Conservation (phyloP, 441 rosid species). For the Melastoma candidum region DNA sequence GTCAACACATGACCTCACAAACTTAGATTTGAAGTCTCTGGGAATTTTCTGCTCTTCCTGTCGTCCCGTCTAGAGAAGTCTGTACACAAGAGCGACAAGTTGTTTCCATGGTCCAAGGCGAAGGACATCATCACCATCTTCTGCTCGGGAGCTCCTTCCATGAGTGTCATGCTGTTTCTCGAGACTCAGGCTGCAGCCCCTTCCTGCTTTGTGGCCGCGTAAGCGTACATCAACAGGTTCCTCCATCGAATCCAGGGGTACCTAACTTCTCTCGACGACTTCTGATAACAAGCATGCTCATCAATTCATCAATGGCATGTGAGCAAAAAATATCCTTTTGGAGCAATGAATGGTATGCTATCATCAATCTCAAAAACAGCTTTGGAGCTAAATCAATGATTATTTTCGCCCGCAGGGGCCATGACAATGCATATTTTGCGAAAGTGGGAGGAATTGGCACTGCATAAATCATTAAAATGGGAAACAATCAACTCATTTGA, state of each 20-base stretch:
- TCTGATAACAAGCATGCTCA: slow-evolving; percentile 52
- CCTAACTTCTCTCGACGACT: slow-evolving; percentile 59
- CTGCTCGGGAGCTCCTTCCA: slow-evolving; percentile 38
- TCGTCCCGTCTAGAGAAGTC: slow-evolving; percentile 41
- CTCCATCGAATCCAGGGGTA: slow-evolving; percentile 16
- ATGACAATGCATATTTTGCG: slow-evolving; percentile 60
- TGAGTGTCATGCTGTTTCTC: slow-evolving; percentile 36
- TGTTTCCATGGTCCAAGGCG: slow-evolving; percentile 9
- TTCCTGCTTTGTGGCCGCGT: slow-evolving; percentile 52
- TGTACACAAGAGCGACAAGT: slow-evolving; percentile 29
- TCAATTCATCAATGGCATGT: slow-evolving; percentile 58
- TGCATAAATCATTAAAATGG: slow-evolving; percentile 67
- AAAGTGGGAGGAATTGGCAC: slow-evolving; percentile 77
- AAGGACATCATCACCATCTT: slow-evolving; percentile 43
- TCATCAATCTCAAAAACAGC: no score
- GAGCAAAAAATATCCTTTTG: slow-evolving; percentile 13
- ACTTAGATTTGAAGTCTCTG: slow-evolving; percentile 6
- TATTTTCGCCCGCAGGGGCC: slow-evolving; percentile 30
- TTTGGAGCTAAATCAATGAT: neutral
- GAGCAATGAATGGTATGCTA: no score
- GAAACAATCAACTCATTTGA: slow-evolving; percentile 28
- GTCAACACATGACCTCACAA: no score
- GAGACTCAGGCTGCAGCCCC: slow-evolving; percentile 51
- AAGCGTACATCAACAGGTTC: slow-evolving; percentile 46
- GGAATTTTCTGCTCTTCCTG: slow-evolving; percentile 26